Evolutionary conservation across 495 filamentous ascomycete species (phyloP).

Genomic region (Lichenothelia convexa): DNA sequence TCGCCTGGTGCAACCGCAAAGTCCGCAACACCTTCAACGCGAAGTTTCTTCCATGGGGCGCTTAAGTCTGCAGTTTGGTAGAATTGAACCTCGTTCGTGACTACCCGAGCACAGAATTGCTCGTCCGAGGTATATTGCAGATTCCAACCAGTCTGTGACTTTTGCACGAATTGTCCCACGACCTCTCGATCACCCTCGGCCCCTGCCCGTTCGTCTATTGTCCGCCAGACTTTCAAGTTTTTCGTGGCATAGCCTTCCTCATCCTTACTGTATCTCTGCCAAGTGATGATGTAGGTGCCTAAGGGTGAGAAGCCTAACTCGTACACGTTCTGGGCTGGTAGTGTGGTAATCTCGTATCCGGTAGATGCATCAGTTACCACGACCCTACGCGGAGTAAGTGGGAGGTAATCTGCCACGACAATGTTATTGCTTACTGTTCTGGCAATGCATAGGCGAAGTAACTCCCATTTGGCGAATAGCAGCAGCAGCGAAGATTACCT

Average conservation of each 20-base stretch:
- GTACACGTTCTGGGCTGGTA: conserved; percentile 66
- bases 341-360: conserved; percentile 55
- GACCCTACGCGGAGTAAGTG: conserved; percentile 33
- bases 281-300: conserved; percentile 85
- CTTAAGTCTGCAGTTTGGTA: conserved; percentile 70
- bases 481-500: conserved; percentile 83
- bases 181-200: conserved; percentile 40
- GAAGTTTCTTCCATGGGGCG: conserved; percentile 87
- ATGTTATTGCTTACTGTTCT: conserved; percentile 38
- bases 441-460: conserved; percentile 91
- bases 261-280: conserved; percentile 86
- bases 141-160: conserved; percentile 90
- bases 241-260: conserved; percentile 80
- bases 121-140: conserved; percentile 92
- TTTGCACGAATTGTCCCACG: conserved; percentile 85
- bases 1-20: conserved; percentile 80
- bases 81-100: conserved; percentile 96
- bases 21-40: conserved; percentile 74
- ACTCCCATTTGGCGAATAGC: conserved; percentile 83
- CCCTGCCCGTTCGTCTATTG: conserved; percentile 35
- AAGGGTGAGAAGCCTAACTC: conserved; percentile 86
- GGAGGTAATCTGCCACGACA: neutral
- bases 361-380: conserved; percentile 64
- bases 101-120: conserved; percentile 72
- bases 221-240: conserved; percentile 93